Evolutionary conservation across 495 filamentous ascomycete genomes (phyloP), one percentile per base, ranked within the genome.

Genomic region (Penicillium soppii): DNA sequence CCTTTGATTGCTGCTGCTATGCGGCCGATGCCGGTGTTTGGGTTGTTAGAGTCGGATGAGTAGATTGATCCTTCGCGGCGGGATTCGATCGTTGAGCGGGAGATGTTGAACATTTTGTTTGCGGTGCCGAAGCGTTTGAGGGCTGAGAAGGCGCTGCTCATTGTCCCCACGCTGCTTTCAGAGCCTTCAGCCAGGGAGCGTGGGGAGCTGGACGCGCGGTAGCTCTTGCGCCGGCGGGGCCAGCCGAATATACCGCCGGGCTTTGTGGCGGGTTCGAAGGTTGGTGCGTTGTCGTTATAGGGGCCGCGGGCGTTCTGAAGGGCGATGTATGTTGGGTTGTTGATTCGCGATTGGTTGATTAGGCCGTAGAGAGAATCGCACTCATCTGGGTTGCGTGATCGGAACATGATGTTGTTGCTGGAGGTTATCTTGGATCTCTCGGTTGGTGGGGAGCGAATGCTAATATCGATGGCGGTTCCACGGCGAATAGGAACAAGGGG

Each of bases 401-500:
- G 89, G 74, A 96, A 91, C 79, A 92, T 90, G 53, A 90, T 84
- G 59, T 89, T 90, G 52, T 80, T 85, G 54, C 83, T 83, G 40
- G 82, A 77, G n/a, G 80, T 81, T 27, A 91, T 76, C 49, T 82
- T 82, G 2, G 88, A 90, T 26, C 84, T 83, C 5, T 82, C 61
- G 13, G 84, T 90, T 12, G 85, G 86, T 16, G 86, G 84, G 9
- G 91, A 96, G 37, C 89, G 84, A 58, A 99, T 90, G 41, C 92
- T 92, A 43, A 99, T 91, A 63, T 99, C 94, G 26, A 97, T 79
- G 17, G 87, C 92, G 16, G 88, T 97, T 43, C 91, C 91, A 39
- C 90, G 84, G 53, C 92, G 85, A 36, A 97, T 82, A 56, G 88
- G 86, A 12, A 96, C 91, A 9, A 94, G 71, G 0, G 94, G 94